Evolutionary conservation across 148 eudicot species (phyloP).

Genomic region (Rhododendron williamsianum): DNA sequence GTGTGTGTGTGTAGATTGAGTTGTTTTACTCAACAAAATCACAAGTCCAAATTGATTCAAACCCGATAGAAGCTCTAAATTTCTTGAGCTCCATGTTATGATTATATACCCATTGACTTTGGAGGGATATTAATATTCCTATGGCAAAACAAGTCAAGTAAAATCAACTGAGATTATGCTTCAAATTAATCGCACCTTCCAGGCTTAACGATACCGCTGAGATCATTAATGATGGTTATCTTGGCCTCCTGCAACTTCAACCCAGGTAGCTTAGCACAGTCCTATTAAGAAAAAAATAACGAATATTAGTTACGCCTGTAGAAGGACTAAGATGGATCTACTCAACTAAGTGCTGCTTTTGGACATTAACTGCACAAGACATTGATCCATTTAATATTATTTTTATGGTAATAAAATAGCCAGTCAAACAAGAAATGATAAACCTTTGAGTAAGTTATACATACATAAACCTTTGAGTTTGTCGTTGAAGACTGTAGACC

Average conservation of each 20-base stretch:
- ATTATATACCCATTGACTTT: background rate
- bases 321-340: background rate
- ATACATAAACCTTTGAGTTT: background rate
- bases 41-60: background rate
- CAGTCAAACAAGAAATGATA: background rate
- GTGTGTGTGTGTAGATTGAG: too few relatives aligned
- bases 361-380: background rate
- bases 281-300: slow-evolving; percentile 24
- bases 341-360: background rate
- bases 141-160: background rate
- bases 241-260: slow-evolving; percentile 9
- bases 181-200: slow-evolving; percentile 47
- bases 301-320: background rate
- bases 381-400: background rate
- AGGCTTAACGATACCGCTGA: slow-evolving; percentile 64
- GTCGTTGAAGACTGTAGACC: too few relatives aligned
- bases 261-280: slow-evolving; percentile 18
- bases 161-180: background rate
- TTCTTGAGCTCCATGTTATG: background rate
- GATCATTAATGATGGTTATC: slow-evolving; percentile 46
- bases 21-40: background rate
- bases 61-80: too few relatives aligned
- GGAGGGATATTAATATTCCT: background rate
- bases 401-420: background rate
- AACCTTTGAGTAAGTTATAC: background rate